Conservation (phyloP, 2,329 filamentous ascomycete species). For the Madurella mycetomatis region DNA sequence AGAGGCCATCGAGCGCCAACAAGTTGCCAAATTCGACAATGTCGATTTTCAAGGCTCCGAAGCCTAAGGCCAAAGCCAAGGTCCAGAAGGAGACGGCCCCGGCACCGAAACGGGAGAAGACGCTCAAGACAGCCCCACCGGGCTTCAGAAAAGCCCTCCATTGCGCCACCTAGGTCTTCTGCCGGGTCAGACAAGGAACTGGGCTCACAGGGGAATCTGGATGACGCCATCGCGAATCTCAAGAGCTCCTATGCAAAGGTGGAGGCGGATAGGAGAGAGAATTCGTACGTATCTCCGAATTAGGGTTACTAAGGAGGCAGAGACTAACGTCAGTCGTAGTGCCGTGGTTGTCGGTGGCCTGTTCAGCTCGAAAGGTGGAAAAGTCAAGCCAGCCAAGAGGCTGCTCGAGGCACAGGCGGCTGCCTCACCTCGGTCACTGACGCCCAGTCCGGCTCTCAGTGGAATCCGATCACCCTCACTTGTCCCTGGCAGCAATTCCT, state of each 20-base stretch:
- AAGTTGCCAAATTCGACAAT: constrained; percentile 48
- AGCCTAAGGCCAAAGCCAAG: constrained; percentile 28
- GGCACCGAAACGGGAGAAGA: constrained; percentile 16
- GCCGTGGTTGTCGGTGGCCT: constrained; percentile 35
- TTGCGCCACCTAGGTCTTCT: constrained; percentile 4
- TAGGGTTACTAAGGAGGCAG: constrained; percentile 10
- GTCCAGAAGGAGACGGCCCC: constrained; percentile 29
- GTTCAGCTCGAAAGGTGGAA: constrained; percentile 23
- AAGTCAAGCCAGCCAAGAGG: constrained; percentile 38
- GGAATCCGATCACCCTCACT: constrained; percentile 51
- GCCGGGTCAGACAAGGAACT: constrained; percentile 9
- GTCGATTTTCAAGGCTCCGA: constrained; percentile 45
- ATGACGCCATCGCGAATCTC: constrained; percentile 40
- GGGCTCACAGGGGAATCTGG: constrained; percentile 13
- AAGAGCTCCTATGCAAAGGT: constrained; percentile 42
- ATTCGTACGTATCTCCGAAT: constrained; percentile 36
- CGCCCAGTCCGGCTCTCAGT: constrained; percentile 53
- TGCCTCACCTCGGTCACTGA: constrained; percentile 41
- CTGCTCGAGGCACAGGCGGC: constrained; percentile 38
- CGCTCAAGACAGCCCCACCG: constrained; percentile 12
- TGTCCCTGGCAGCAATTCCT: constrained; percentile 45
- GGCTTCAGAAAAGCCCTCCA: constrained; percentile 13
- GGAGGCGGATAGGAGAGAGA: constrained; percentile 42
- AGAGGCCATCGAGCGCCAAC: constrained; percentile 43
- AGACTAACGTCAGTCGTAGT: constrained; percentile 34